Conservation (phyloP, 768 basidiomycete species). For the Thelephora ganbajun region DNA sequence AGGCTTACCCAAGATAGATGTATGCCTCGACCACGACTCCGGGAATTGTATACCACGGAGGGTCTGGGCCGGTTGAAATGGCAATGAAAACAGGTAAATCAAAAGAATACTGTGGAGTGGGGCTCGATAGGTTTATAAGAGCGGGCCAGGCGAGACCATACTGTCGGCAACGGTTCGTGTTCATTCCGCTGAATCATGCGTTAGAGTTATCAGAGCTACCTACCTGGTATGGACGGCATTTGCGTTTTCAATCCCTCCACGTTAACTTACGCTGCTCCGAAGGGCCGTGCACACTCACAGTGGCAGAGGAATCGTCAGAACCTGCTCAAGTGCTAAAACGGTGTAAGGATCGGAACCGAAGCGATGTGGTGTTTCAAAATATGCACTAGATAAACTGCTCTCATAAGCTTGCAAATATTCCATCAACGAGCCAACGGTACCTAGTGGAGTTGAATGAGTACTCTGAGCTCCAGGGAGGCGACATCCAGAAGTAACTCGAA, state of each 20-base stretch:
- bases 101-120: constrained; percentile 34
- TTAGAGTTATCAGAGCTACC: constrained; percentile 2
- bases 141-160: constrained; percentile 3
- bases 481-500: constrained; percentile 24
- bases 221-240: constrained; percentile 52
- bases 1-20: constrained; percentile 44
- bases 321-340: constrained; percentile 36
- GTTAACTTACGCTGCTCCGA: background rate
- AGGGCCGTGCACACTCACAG: constrained; percentile 31
- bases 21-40: constrained; percentile 54
- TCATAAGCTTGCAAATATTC: constrained; percentile 36
- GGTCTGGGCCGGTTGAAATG: constrained; percentile 54
- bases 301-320: constrained; percentile 50
- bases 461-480: background rate
- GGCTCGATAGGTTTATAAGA: background rate
- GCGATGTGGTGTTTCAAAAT: background rate
- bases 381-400: constrained; percentile 33
- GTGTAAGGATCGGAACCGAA: background rate
- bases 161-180: constrained; percentile 10
- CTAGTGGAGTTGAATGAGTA: constrained; percentile 20
- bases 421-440: constrained; percentile 36
- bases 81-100: constrained; percentile 65
- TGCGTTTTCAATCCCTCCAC: constrained; percentile 24
- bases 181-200: background rate
- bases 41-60: constrained; percentile 55